These are phyloP conservation scores for Podospora conica DNA, from an alignment of 495 filamentous ascomycete species.

Conservation along the genomic window DNA sequence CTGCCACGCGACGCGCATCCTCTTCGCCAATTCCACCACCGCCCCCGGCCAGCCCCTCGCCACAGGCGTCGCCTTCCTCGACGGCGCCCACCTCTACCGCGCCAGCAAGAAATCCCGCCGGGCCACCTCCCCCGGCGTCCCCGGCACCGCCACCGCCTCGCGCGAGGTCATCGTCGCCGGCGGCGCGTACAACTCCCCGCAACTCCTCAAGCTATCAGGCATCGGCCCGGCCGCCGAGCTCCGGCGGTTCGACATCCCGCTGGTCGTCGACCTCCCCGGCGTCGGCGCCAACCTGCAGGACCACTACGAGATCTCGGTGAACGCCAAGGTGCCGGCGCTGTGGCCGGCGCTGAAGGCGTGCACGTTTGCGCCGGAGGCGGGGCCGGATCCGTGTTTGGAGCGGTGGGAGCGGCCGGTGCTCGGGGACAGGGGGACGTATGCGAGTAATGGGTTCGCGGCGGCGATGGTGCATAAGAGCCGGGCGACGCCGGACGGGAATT, in stretches of 20 bases:
- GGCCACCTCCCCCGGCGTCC: conserved; percentile 28
- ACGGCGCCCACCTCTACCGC: conserved; percentile 53
- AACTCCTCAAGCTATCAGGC: conserved; percentile 59
- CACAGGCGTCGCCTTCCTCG: conserved; percentile 57
- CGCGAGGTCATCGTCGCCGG: conserved; percentile 60
- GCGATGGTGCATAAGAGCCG: conserved; percentile 43
- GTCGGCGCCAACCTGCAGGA: conserved; percentile 66
- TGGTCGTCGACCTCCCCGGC: conserved; percentile 50
- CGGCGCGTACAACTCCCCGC: conserved; percentile 56
- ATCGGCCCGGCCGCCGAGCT: conserved; percentile 51
- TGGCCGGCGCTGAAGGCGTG: conserved; percentile 42
- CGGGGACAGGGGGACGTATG: conserved; percentile 44
- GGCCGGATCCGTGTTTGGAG: conserved; percentile 45
- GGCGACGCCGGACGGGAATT: conserved; percentile 30
- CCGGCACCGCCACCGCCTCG: conserved; percentile 42
- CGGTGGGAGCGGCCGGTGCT: conserved; percentile 36
- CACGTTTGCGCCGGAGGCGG: conserved; percentile 37
- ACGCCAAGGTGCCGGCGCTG: conserved; percentile 37
- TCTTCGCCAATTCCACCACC: conserved; percentile 39
- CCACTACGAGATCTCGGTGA: conserved; percentile 51
- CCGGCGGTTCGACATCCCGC: conserved; percentile 39
- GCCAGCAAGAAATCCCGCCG: conserved; percentile 46
- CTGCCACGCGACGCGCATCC: conserved; percentile 54
- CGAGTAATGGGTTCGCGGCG: conserved; percentile 41
- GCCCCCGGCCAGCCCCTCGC: conserved; percentile 39